phyloP scores from a whole-genome alignment of 805 yeast species.

The Wickerhamiella slavikovae region DNA sequence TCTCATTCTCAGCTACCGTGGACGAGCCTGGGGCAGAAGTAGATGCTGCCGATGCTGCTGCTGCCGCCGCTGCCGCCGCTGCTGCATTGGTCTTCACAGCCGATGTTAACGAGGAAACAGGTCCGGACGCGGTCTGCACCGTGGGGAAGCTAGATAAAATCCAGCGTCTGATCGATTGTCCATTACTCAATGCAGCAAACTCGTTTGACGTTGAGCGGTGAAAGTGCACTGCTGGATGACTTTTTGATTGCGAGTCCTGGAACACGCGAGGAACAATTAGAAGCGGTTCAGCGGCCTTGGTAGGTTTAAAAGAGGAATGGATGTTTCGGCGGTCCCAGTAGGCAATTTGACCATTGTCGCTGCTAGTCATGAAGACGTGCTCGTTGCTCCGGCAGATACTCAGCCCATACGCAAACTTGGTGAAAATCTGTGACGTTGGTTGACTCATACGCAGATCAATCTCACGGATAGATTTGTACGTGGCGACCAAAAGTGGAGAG shows the following conservation, averaged over 20 bases:
- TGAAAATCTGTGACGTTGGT: slow-evolving; percentile 43
- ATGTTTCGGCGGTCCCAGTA: slow-evolving; percentile 27
- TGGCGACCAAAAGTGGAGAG: slow-evolving; percentile 57
- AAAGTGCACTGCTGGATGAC: slow-evolving; percentile 11
- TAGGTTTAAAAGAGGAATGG: slow-evolving; percentile 3
- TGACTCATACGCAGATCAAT: slow-evolving; percentile 34
- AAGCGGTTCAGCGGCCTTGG: no score
- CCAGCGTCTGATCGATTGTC: slow-evolving; percentile 65
- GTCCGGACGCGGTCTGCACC: slow-evolving; percentile 3
- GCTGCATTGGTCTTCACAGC: slow-evolving; percentile 3
- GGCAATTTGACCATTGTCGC: slow-evolving; percentile 70
- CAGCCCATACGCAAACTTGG: slow-evolving; percentile 50
- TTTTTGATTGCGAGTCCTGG: slow-evolving; percentile 7
- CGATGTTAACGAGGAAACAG: slow-evolving; percentile 6
- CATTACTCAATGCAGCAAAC: slow-evolving; percentile 60
- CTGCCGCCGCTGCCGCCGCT: slow-evolving; percentile 3
- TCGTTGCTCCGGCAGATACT: slow-evolving; percentile 48
- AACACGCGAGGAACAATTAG: slow-evolving; percentile 12
- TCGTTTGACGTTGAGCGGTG: slow-evolving; percentile 49
- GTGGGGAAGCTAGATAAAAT: slow-evolving; percentile 20
- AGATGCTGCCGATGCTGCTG: neutral
- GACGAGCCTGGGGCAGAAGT: slow-evolving; percentile 15
- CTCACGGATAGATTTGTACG: slow-evolving; percentile 58
- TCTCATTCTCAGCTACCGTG: no score
- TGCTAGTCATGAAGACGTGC: slow-evolving; percentile 47